These are phyloP conservation scores for Candida succiphila DNA, from an alignment of 805 yeast species.

Conservation along the genomic window DNA sequence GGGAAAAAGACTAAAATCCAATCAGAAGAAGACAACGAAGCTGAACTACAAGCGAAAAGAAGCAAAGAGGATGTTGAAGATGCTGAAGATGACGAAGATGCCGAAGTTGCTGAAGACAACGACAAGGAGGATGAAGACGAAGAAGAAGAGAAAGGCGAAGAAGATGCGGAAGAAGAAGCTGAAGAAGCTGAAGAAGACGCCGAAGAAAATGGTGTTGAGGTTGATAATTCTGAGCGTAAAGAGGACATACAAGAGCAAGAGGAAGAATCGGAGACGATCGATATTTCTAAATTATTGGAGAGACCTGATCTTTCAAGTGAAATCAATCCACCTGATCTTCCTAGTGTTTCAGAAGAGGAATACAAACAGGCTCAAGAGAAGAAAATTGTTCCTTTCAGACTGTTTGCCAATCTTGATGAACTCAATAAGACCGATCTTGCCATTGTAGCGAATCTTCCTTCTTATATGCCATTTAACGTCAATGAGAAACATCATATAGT, in stretches of 20 bases:
- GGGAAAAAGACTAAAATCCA: too few relatives aligned
- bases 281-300: conserved; percentile 23
- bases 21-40: background rate
- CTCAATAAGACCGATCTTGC: conserved; percentile 37
- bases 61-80: background rate
- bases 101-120: background rate
- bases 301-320: conserved; percentile 25
- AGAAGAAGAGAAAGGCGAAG: conserved; percentile 4
- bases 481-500: conserved; percentile 18
- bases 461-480: conserved; percentile 37
- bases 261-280: conserved; percentile 22
- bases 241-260: background rate
- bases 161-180: conserved; percentile 7
- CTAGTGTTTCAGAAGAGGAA: conserved; percentile 21
- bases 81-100: conserved; percentile 2
- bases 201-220: conserved; percentile 1
- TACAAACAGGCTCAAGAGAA: conserved; percentile 3
- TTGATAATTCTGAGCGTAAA: conserved; percentile 1
- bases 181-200: conserved; percentile 4
- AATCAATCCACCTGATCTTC: conserved; percentile 18
- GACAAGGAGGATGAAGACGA: background rate
- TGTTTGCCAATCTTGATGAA: conserved; percentile 30
- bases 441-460: conserved; percentile 36
- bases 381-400: conserved; percentile 31
- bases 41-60: background rate